Conservation (phyloP, 2,329 filamentous ascomycete species). For the Rhynchosporium agropyri region DNA sequence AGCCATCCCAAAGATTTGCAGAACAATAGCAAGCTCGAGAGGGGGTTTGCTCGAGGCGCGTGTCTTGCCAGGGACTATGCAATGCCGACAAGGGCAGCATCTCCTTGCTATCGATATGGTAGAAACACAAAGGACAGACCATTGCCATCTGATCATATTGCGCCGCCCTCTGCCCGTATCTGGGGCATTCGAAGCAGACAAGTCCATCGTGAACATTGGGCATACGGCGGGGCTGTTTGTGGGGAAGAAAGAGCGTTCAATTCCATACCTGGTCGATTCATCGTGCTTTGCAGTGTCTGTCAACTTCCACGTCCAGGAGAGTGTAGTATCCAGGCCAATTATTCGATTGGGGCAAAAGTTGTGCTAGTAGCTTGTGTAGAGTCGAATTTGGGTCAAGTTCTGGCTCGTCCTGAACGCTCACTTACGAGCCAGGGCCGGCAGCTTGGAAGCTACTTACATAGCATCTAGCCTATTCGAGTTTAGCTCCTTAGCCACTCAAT, state of each 20-base stretch:
- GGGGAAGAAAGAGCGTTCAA: conserved; percentile 33
- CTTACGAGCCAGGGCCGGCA: no score
- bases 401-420: background rate
- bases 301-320: background rate
- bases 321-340: background rate
- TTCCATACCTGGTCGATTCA: conserved; percentile 43
- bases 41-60: conserved; percentile 2
- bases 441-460: no score
- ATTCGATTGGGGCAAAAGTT: background rate
- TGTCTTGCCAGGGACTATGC: background rate
- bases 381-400: background rate
- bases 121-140: background rate
- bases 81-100: background rate
- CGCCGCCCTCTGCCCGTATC: background rate
- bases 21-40: background rate
- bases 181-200: background rate
- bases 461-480: no score
- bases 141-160: background rate
- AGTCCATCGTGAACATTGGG: conserved; percentile 16
- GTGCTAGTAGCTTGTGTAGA: background rate
- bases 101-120: background rate
- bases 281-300: conserved; percentile 26
- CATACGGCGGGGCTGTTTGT: conserved; percentile 36
- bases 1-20: background rate
- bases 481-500: no score